A percentile compares a stretch with the other conserved stretches of the same genome.
Conservation (phyloP, 495 filamentous ascomycete species). For the Tuber magnatum region DNA sequence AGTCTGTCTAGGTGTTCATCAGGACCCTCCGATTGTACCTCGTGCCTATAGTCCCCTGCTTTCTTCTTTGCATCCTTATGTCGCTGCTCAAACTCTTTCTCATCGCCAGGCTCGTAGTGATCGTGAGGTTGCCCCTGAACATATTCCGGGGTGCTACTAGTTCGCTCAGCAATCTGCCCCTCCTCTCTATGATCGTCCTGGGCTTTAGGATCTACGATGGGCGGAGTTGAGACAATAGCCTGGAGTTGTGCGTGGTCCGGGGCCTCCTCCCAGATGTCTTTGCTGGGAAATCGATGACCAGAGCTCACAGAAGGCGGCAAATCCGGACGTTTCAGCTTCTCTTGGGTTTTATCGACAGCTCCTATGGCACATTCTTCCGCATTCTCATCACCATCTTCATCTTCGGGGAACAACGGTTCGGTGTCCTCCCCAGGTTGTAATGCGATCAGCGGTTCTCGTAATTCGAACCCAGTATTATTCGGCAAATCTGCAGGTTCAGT, state of each 20-base stretch:
- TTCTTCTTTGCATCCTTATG: conserved; percentile 43
- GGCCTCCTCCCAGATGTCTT: conserved; percentile 95
- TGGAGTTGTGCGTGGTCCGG: conserved; percentile 77
- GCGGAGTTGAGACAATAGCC: conserved; percentile 73
- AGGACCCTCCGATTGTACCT: conserved; percentile 29
- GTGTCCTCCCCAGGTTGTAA: conserved; percentile 90
- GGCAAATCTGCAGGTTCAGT: conserved; percentile 20
- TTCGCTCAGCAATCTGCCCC: conserved; percentile 45
- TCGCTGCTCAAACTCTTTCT: conserved; percentile 40
- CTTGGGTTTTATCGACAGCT: conserved; percentile 31
- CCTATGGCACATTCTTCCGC: conserved; percentile 41
- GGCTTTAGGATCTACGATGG: conserved; percentile 52
- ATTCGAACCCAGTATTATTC: conserved; percentile 17
- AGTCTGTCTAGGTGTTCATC: conserved; percentile 44
- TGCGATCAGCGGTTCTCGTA: conserved; percentile 45
- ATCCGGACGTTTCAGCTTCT: conserved; percentile 59
- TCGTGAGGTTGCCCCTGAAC: conserved; percentile 37
- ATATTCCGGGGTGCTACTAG: conserved; percentile 25
- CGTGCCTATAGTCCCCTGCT: conserved; percentile 37
- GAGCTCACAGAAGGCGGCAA: conserved; percentile 44
- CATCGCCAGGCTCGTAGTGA: conserved; percentile 43
- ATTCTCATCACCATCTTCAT: conserved; percentile 61
- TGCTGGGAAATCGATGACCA: conserved; percentile 74
- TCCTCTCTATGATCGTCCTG: conserved; percentile 47
- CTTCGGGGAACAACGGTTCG: conserved; percentile 88